phyloP scores from a whole-genome alignment of 1,284 basidiomycete species.

The Hemileia vastatrix region DNA sequence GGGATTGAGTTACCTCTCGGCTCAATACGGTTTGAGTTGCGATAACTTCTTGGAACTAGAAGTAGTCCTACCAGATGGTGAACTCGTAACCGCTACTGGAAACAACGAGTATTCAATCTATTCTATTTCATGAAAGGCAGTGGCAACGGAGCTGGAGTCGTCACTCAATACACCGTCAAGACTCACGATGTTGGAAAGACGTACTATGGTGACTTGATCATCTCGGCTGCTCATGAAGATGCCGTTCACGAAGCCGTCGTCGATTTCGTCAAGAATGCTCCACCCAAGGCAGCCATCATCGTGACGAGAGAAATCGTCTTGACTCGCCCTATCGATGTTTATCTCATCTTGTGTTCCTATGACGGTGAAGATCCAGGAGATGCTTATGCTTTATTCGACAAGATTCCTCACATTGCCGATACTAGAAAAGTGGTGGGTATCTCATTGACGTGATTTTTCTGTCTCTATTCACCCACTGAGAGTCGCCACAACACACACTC shows the following conservation, averaged over 20 bases:
- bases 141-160: constrained; percentile 29
- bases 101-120: constrained; percentile 16
- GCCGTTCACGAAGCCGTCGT: neutral
- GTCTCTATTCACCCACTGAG: too few relatives aligned
- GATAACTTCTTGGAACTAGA: constrained; percentile 25
- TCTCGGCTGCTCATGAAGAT: neutral
- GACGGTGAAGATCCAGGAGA: constrained; percentile 5
- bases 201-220: constrained; percentile 7
- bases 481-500: too few relatives aligned
- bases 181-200: neutral
- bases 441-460: too few relatives aligned
- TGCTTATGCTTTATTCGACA: constrained; percentile 2
- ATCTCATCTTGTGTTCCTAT: constrained; percentile 17
- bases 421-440: neutral
- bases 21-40: constrained; percentile 28
- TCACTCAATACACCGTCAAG: constrained; percentile 26
- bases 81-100: neutral
- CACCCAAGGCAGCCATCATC: constrained; percentile 21
- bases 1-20: constrained; percentile 24
- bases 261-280: too few relatives aligned
- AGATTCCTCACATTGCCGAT: constrained; percentile 14
- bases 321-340: neutral
- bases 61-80: constrained; percentile 23
- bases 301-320: neutral
- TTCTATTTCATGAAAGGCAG: constrained; percentile 30